These are phyloP conservation scores for Boletus coccyginus DNA, from an alignment of 768 basidiomycete species.

Conservation along the genomic window DNA sequence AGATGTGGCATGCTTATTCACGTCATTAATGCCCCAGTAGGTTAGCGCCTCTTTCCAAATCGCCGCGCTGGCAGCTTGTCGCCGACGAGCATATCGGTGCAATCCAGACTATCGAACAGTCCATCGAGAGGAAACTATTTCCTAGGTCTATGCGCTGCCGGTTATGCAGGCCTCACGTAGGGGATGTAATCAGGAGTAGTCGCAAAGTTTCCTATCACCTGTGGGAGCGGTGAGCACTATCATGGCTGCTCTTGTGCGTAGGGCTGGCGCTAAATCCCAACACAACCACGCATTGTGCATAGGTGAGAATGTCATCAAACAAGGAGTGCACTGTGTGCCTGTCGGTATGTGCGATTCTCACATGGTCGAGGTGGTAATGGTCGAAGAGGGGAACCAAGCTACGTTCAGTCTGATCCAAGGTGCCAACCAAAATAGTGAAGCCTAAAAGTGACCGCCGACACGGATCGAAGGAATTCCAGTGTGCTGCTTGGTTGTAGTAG, in stretches of 20 bases:
- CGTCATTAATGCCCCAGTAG: background rate
- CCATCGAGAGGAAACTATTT: background rate
- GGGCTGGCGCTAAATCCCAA: background rate
- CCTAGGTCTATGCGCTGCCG: background rate
- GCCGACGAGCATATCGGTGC: background rate
- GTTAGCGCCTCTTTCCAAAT: background rate
- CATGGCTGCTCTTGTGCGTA: too few relatives aligned
- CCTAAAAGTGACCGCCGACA: too few relatives aligned
- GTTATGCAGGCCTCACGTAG: conserved; percentile 1
- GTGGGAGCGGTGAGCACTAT: background rate
- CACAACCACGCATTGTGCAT: background rate
- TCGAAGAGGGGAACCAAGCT: background rate
- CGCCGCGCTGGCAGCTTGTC: conserved; percentile 4
- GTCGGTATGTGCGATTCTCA: background rate
- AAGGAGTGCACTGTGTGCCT: background rate
- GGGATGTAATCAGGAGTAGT: background rate
- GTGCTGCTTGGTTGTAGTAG: background rate
- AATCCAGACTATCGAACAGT: background rate
- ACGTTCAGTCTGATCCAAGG: background rate
- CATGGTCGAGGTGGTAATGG: background rate
- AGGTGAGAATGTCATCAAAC: background rate
- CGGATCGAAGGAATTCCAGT: background rate
- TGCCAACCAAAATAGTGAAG: too few relatives aligned
- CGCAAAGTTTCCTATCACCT: background rate
- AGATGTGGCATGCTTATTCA: background rate